Evolutionary conservation across 225 moss, liverwort and hornwort genomes (phyloP).

Genomic region (Thuidium tamariscinum): DNA sequence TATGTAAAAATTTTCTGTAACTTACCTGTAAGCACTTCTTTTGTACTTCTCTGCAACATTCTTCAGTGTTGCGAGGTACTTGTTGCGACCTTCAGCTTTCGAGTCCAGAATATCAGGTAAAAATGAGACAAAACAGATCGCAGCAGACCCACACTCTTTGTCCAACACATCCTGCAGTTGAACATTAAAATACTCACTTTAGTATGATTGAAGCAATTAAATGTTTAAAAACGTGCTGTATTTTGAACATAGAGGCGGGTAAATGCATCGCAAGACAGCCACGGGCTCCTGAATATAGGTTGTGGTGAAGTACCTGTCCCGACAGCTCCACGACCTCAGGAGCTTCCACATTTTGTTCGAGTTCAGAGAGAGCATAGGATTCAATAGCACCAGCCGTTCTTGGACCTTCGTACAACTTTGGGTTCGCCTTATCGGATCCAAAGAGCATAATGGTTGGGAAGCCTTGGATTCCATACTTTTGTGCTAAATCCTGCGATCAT

Average conservation of each 20-base stretch:
- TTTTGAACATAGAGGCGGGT: neutral
- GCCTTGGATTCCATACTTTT: slow-evolving; percentile 62
- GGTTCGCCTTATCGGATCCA: slow-evolving; percentile 77
- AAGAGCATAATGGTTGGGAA: slow-evolving; percentile 93
- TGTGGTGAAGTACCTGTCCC: slow-evolving; percentile 39
- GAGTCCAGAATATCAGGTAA: slow-evolving; percentile 95
- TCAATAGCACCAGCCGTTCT: slow-evolving; percentile 81
- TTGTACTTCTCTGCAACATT: slow-evolving; percentile 79
- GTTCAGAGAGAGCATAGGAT: slow-evolving; percentile 58
- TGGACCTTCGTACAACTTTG: slow-evolving; percentile 73
- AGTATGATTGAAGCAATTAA: neutral
- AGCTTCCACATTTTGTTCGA: slow-evolving; percentile 60
- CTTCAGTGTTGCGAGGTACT: slow-evolving; percentile 54
- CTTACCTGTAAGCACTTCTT: slow-evolving; percentile 73
- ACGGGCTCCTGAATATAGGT: neutral
- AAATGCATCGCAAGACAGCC: neutral
- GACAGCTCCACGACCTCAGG: slow-evolving; percentile 83
- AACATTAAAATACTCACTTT: neutral
- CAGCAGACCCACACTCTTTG: slow-evolving; percentile 74
- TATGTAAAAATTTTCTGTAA: neutral
- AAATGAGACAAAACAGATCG: slow-evolving; percentile 94
- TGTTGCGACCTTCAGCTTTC: slow-evolving; percentile 75
- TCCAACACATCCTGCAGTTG: slow-evolving; percentile 66
- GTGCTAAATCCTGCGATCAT: slow-evolving; percentile 49
- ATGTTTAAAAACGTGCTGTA: neutral